Base-by-base conservation (phyloP, 1,284 basidiomycete species). In the Ceratobasidium sp. region DNA sequence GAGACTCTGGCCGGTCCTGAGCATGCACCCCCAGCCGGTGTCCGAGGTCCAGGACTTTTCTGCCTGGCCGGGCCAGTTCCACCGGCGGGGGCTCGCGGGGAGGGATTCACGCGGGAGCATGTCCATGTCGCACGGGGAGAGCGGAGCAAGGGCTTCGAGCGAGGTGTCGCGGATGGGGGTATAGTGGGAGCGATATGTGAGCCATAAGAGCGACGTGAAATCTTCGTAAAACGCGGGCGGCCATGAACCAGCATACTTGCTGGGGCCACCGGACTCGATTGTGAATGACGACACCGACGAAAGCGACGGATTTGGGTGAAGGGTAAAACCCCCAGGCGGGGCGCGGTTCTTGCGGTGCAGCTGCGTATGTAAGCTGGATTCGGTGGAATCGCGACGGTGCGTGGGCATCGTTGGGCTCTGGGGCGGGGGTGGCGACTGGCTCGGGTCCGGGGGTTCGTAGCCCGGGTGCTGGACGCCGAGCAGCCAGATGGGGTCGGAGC, bases 1-100 rank as follows among this genome's bases (percentile, higher is more conserved):
- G 79, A 99, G 83, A 81, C 94, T 95, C 86, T 99, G 97, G 0
- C 96, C 97, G 0, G 97, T 99, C 33, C 97, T 87, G 40, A 99
- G 85, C 97, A 99, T 99, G 84, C 97, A 99, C 0, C 97, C 97
- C 97, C 97, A 99, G 0, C 97, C 97, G 0, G 95, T 88, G 86
- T 99, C 97, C 80, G 91, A 94, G n/a, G 93, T 95, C 90, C 96
- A 93, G 0, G 93, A 93, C 81, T 92, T 92, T 82, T 94, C 93
- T 0, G 89, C 89, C 0, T 88, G 84, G 42, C 87, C 83, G 15
- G 86, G 86, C 86, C 88, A 90, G 23, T 73, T 83, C 86, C 84
- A 68, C 83, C 83, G 59, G 82, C 85, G 85, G 73, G 89, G 86
- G 79, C 84, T 85, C 50, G 71, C 61, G 20, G 70, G 38, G 10